Evolutionary conservation across 805 yeast genomes (phyloP), one percentile per base, ranked within the genome.

Genomic region (Maudiozyma bulderi): DNA sequence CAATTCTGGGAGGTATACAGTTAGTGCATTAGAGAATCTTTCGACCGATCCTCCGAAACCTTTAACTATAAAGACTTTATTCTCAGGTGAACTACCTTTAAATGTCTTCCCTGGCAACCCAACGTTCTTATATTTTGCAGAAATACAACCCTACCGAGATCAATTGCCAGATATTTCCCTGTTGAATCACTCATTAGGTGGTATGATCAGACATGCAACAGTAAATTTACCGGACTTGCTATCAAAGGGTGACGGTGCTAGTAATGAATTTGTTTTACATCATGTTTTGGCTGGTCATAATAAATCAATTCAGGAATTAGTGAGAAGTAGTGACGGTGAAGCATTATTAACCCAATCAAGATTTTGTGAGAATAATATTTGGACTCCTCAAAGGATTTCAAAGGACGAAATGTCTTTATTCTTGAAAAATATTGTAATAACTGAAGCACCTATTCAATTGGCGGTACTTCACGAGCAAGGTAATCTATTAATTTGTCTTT

Each of bases 251-350:
- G 33, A 30, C 33, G 32, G 42, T 2, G 41, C 26, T 6, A 31
- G 53, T 6, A 44, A 56, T 6, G 49, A 58, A 0, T 69, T 66
- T 4, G 47, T 51, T 5, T 54, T 81, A 8, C 68, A 72, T 28
- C 74, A 81, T 53, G 81, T 84, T 55, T 77, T 83, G 48, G 87
- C 95, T 1, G 98, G 98, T 1, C 96, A 89, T 60, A 76, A 80
- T 48, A 89, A 89, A 60, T 86, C 96, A 0, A 81, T 90, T 26
- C 79, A 77, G 54, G 74, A 73, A 45, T 64, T 90, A 3, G 69
- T 78, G 14, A 78, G 89, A 56, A 84, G 95, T 1, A 69, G 79
- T 6, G 78, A 80, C 57, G 91, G 90, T 35, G 69, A 73, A 30
- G 74, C 84, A 0, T 62, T 82, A 52, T 62, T 84, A 9, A 77